phyloP scores from a whole-genome alignment of 257 asterid genomes.

The Henckelia pumila region DNA sequence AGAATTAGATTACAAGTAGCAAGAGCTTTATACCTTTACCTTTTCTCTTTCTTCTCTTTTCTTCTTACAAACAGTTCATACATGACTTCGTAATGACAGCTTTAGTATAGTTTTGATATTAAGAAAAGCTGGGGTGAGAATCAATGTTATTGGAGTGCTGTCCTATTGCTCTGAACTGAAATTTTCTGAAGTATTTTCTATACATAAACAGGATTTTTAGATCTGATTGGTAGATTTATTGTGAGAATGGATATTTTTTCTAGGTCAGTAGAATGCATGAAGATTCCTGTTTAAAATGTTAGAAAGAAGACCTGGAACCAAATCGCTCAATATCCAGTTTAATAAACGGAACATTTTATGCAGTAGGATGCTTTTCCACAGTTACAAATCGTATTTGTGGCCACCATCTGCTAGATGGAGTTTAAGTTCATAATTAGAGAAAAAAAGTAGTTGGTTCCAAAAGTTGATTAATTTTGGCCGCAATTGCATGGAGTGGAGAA shows the following conservation, averaged over 20 bases:
- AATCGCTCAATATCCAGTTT: too few relatives aligned
- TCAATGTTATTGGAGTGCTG: background rate
- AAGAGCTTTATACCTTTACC: background rate
- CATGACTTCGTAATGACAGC: slow-evolving; percentile 2
- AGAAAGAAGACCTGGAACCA: background rate
- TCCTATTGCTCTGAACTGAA: background rate
- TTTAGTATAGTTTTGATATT: background rate
- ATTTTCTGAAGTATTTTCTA: background rate
- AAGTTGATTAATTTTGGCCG: background rate
- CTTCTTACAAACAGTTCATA: background rate
- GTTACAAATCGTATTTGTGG: background rate
- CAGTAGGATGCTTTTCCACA: slow-evolving; percentile 1
- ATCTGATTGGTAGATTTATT: background rate
- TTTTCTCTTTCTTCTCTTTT: slow-evolving; percentile 1
- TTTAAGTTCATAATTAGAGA: background rate
- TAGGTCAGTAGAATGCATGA: background rate
- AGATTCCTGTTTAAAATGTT: background rate
- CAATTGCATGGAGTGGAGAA: background rate
- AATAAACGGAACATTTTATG: too few relatives aligned
- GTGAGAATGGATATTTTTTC: background rate
- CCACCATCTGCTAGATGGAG: background rate
- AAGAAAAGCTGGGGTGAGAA: background rate
- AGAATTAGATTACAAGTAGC: background rate
- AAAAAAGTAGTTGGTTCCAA: background rate
- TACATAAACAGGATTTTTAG: background rate